phyloP scores from a whole-genome alignment of 106 monocot genomes.

The Amphibolis antarctica region DNA sequence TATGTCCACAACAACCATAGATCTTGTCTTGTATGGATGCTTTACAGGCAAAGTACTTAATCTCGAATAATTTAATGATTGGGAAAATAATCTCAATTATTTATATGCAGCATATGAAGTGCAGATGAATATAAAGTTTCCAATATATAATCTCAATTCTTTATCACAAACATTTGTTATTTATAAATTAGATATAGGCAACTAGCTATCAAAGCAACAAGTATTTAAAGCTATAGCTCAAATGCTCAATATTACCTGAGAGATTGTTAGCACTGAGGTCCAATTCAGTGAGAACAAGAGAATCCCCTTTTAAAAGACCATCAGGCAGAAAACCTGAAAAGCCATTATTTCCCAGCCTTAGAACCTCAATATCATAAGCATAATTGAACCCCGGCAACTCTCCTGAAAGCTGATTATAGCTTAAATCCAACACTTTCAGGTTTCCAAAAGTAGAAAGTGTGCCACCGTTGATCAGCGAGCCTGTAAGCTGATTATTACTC shows the following conservation, averaged over 20 bases:
- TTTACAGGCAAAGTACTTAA: no score
- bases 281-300: conserved; percentile 72
- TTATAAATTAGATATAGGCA: no score
- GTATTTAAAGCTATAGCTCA: no score
- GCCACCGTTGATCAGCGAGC: conserved; percentile 66
- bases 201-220: no score
- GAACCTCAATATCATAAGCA: conserved; percentile 91
- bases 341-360: conserved; percentile 64
- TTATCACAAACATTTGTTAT: no score
- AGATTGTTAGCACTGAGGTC: conserved; percentile 92
- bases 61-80: no score
- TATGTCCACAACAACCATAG: no score
- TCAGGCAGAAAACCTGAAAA: conserved; percentile 74
- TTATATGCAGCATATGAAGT: no score
- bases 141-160: no score
- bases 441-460: conserved; percentile 92
- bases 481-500: conserved; percentile 76
- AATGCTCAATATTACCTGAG: conserved; percentile 48
- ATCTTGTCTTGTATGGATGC: no score
- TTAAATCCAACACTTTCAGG: conserved; percentile 85
- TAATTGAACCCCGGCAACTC: conserved; percentile 89
- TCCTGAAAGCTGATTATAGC: conserved; percentile 71
- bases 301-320: conserved; percentile 75
- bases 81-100: no score
- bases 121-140: no score